Evolutionary conservation across 2,329 filamentous ascomycete genomes (phyloP), one percentile per base, ranked within the genome.

Genomic region (Cladosporium sp.): DNA sequence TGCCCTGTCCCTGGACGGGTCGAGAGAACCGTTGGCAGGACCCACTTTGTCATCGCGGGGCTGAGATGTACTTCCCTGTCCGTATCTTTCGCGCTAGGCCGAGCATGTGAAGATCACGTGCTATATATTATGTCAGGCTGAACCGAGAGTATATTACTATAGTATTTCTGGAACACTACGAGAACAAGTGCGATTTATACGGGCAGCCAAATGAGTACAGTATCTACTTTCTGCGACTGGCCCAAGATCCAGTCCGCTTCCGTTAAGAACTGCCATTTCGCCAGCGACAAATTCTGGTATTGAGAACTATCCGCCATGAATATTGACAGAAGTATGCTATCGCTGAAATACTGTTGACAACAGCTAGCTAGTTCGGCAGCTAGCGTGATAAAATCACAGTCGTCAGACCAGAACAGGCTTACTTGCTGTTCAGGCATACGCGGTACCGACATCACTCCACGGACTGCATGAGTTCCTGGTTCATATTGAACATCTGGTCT

Each of bases 81-180:
- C n/a, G 41, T 47, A 12, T 47, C 41, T 47, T 15, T 47, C 14
- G 41, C 41, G n/a, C 41, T 47, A 24, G n/a, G 8, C 41, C 41
- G n/a, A 55, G 52, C 52, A 55, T 55, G 52, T 55, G 52, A 55
- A 32, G 52, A 55, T 55, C 52, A 55, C 52, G 52, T 55, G 52
- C 15, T 0, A 47, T 21, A 11, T 4, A 21, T 24, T 4, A 12
- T 24, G 3, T 10, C 7, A n/a, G 15, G 36, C 34, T 18, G 36
- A 10, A 36, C 12, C 12, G 34, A 44, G 18, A 21, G 12, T 41
- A 21, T 2, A n/a, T 3, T 44, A 44, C 18, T 36, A 36, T 14
- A 36, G 4, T 4, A 2, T 8, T 36, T 11, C 3, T 36, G 12
- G 34, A 36, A 36, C 14, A 36, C 12, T 36, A 14, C 11, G 12